These are phyloP conservation scores for Fomitopsis serialis DNA, from an alignment of 768 basidiomycete species.

Conservation along the genomic window DNA sequence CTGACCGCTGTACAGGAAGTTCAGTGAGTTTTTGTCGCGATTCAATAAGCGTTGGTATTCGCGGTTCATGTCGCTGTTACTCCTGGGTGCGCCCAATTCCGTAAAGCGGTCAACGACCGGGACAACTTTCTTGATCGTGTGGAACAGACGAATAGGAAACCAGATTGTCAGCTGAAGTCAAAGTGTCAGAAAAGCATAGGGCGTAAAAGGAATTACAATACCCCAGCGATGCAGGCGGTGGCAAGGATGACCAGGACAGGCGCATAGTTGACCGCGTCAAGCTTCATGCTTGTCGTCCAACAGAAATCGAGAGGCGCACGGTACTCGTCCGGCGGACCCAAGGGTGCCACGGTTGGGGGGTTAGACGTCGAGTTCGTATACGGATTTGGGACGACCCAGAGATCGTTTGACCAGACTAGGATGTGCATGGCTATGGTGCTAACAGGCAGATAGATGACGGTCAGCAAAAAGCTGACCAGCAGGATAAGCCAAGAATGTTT, in stretches of 20 bases:
- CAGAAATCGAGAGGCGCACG: conserved; percentile 68
- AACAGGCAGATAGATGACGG: conserved; percentile 69
- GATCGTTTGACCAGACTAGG: conserved; percentile 71
- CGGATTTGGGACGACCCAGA: conserved; percentile 69
- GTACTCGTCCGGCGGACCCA: conserved; percentile 53
- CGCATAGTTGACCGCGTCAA: conserved; percentile 65
- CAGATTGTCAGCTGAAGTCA: conserved; percentile 54
- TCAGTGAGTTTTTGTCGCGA: conserved; percentile 62
- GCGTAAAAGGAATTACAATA: conserved; percentile 26
- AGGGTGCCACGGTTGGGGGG: conserved; percentile 42
- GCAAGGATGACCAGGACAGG: conserved; percentile 58
- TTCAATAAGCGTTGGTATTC: conserved; percentile 66
- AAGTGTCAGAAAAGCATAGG: neutral
- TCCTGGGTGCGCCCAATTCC: conserved; percentile 63
- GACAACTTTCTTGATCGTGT: conserved; percentile 48
- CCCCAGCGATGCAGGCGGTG: conserved; percentile 41
- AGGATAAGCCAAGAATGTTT: conserved; percentile 49
- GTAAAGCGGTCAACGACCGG: conserved; percentile 65
- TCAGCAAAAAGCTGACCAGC: conserved; percentile 59
- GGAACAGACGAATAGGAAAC: conserved; percentile 62
- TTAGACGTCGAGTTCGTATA: conserved; percentile 52
- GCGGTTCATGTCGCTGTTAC: conserved; percentile 49
- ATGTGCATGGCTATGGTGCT: conserved; percentile 76
- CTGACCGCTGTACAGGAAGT: conserved; percentile 66
- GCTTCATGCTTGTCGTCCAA: conserved; percentile 74